phyloP scores from a whole-genome alignment of 164 flowering plant genomes.

The Platanus orientalis region DNA sequence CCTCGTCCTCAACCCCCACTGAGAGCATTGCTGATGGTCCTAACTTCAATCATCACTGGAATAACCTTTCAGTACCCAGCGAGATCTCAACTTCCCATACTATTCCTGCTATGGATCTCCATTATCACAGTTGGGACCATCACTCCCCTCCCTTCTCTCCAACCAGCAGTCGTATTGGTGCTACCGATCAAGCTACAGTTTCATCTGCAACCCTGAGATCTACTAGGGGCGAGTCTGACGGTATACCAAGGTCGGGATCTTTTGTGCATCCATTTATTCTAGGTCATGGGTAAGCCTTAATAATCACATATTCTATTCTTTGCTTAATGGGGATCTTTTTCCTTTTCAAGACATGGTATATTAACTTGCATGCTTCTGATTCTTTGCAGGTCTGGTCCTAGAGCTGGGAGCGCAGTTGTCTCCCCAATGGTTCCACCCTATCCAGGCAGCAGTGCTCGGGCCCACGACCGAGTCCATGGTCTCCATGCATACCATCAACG shows the following conservation, averaged over 20 bases:
- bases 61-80: conserved; percentile 45
- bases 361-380: neutral
- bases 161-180: conserved; percentile 33
- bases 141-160: conserved; percentile 23
- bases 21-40: conserved; percentile 60
- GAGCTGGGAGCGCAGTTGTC: conserved; percentile 55
- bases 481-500: conserved; percentile 70
- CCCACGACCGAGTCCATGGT: conserved; percentile 61
- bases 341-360: too few species aligned
- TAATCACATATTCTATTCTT: neutral
- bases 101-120: conserved; percentile 35
- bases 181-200: conserved; percentile 41
- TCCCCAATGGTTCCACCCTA: conserved; percentile 63
- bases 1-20: conserved; percentile 58
- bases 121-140: conserved; percentile 25
- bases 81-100: conserved; percentile 35
- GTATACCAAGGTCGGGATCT: conserved; percentile 45
- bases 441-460: conserved; percentile 71
- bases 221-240: conserved; percentile 46
- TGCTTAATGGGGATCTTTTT: neutral
- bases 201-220: conserved; percentile 40
- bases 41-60: conserved; percentile 60
- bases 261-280: conserved; percentile 51
- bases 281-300: conserved; percentile 54
- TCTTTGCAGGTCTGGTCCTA: conserved; percentile 39